Evolutionary conservation across 2,329 filamentous ascomycete species (phyloP), one percentile per base, ranked within the genome.

Genomic region (Venturia carpophila): DNA sequence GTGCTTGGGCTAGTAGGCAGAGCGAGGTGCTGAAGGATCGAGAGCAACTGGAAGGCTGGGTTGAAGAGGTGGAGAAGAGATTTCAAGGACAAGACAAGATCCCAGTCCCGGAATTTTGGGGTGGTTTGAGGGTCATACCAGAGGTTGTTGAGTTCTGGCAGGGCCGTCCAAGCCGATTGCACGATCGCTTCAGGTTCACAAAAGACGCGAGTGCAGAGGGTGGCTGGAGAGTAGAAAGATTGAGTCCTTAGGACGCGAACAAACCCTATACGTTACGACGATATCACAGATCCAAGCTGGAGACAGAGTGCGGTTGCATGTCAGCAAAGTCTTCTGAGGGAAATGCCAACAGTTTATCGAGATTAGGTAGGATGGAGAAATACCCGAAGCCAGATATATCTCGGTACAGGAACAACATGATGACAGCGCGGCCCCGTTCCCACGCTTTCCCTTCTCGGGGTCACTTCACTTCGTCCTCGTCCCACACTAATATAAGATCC

Each of bases 141-240:
- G 89, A 92, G 72, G 84, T 86, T 70, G 83, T 99, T 61, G 94
- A 99, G 82, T 99, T 99, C 75, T 99, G 94, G 85, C 92, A 97
- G 80, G 94, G 94, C 2, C 84, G 94, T 71, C 84, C 91, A 73
- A 96, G 88, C 77, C 83, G 94, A 67, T 78, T 99, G 75, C 94
- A 99, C 78, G 94, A 99, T 80, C 88, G 94, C 30, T 97, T 99
- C 75, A 83, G 87, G 67, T 97, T 97, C 77, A 85, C 86, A 65
- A 86, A 84, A 74, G 81, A 84, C 62, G 79, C 73, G 55, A 72
- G 71, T 15, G 74, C 73, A 69, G 76, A 77, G 64, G 78, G 76
- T 3, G 78, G 76, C 70, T 92, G 89, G 89, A 83, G 77, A 71
- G 77, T 94, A 70, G 82, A 91, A 70, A 85, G 90, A 71, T 74